A percentile compares a stretch with the other conserved stretches of the same genome.
These are phyloP conservation scores for Eimeria tenella DNA, from an alignment of 169 alveolate species.

Conservation along the genomic window DNA sequence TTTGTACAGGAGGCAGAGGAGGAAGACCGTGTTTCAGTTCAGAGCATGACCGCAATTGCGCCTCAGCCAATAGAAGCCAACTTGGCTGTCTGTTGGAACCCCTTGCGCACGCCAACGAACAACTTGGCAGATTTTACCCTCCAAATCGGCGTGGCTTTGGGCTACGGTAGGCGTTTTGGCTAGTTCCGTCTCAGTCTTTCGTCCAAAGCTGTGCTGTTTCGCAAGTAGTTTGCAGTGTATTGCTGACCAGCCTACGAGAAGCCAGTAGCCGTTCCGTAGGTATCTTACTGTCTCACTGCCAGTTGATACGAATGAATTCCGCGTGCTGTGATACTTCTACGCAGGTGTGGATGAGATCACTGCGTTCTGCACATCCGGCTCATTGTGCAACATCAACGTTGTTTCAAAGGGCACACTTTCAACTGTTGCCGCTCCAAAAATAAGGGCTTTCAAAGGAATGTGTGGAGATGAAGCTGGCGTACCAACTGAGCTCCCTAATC, in stretches of 20 bases:
- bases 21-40: constrained; percentile 8
- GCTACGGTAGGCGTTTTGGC: constrained; percentile 62
- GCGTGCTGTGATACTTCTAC: not conserved
- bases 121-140: constrained; percentile 67
- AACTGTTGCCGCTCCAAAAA: not conserved
- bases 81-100: constrained; percentile 64
- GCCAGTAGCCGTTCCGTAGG: not conserved
- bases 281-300: not conserved
- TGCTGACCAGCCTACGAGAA: too few species aligned
- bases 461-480: constrained; percentile 16
- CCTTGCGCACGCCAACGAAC: constrained; percentile 20
- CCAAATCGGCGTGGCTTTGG: constrained; percentile 38
- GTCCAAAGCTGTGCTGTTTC: too few species aligned
- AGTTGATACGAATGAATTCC: too few species aligned
- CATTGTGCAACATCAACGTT: constrained; percentile 39
- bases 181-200: too few species aligned
- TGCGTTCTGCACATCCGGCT: constrained; percentile 54
- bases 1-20: not conserved
- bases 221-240: too few species aligned
- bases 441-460: constrained; percentile 11
- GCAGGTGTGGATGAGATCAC: constrained; percentile 11
- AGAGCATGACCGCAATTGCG: constrained; percentile 21
- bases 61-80: constrained; percentile 16
- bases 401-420: not conserved
- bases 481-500: constrained; percentile 15